phyloP scores from a whole-genome alignment of 169 alveolate species.

The Neospora caninum region DNA sequence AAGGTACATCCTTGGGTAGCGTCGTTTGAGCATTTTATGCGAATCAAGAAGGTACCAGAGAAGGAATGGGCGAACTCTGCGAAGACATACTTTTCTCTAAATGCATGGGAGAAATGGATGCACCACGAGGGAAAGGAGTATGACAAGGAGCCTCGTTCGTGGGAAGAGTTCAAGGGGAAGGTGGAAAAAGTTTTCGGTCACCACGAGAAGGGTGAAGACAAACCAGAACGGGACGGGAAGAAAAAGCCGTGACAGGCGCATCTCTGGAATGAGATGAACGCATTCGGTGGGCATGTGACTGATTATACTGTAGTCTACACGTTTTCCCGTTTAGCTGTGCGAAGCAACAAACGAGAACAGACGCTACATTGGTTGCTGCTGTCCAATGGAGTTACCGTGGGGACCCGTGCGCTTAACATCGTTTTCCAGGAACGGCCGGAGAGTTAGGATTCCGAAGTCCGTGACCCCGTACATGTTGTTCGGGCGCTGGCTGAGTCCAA shows the following conservation, averaged over 20 bases:
- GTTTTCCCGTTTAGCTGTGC: too few relatives aligned
- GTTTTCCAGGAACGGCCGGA: too few relatives aligned
- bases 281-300: too few relatives aligned
- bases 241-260: not conserved
- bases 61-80: constrained; percentile 17
- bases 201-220: not conserved
- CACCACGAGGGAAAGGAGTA: not conserved
- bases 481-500: too few relatives aligned
- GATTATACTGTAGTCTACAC: too few relatives aligned
- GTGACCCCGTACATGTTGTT: too few relatives aligned
- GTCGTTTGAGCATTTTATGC: constrained; percentile 17
- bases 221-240: not conserved
- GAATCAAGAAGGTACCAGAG: not conserved
- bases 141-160: constrained; percentile 5
- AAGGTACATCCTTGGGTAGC: not conserved
- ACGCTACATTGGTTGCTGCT: too few relatives aligned
- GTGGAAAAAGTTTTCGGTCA: not conserved
- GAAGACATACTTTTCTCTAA: not conserved
- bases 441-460: too few relatives aligned
- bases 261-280: too few relatives aligned
- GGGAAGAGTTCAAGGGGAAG: constrained; percentile 26
- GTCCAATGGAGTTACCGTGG: too few relatives aligned
- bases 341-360: too few relatives aligned
- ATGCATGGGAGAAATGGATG: constrained; percentile 13
- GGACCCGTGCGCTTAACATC: too few relatives aligned